Conservation (phyloP, 176 grass and related monocot species). For the Rhynchospora pubera region DNA sequence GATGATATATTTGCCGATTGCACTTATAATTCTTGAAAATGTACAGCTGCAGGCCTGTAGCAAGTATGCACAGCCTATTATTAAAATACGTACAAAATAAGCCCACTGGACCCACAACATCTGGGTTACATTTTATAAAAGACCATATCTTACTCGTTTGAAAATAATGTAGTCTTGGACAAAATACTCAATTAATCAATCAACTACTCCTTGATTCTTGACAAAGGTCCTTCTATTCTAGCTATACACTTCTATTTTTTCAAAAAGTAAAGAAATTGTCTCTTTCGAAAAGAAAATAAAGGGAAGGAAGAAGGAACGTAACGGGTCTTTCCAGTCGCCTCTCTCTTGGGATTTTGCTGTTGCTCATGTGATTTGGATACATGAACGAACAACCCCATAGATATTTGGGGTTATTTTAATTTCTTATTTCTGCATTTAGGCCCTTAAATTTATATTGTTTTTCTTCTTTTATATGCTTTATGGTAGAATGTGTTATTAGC, state of each 20-base stretch:
- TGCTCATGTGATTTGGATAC: conserved; percentile 16
- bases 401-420: background rate
- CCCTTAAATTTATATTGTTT: background rate
- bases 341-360: background rate
- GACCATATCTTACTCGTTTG: background rate
- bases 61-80: background rate
- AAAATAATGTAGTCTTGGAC: background rate
- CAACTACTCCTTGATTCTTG: conserved; percentile 14
- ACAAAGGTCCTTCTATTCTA: background rate
- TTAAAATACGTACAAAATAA: conserved; percentile 6
- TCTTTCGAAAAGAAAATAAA: background rate
- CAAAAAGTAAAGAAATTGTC: background rate
- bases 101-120: conserved; percentile 6
- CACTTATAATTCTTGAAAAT: too few species aligned
- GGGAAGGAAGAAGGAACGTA: background rate
- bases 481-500: too few species aligned
- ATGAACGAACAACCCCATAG: background rate
- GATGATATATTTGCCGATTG: too few species aligned
- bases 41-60: too few species aligned
- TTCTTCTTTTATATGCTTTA: background rate
- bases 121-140: background rate
- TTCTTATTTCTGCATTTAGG: background rate
- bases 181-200: background rate
- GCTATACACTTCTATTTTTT: background rate
- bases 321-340: conserved; percentile 18